These are phyloP conservation scores for Morella rubra DNA, from an alignment of 306 rosid species.

Conservation along the genomic window DNA sequence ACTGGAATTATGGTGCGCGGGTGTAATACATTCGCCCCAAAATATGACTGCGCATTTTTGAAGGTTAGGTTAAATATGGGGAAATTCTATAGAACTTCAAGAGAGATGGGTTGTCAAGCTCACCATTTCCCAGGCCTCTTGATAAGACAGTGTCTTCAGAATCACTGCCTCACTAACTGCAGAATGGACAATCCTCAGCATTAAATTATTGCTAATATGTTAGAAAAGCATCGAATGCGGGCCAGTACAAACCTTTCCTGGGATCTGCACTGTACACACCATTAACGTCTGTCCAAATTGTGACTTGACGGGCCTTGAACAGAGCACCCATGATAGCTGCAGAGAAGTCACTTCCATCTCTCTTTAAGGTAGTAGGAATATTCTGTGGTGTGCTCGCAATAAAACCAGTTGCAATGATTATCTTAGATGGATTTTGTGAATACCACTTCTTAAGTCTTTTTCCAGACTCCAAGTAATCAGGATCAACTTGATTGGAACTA, in stretches of 20 bases:
- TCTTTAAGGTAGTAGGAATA: slow-evolving; percentile 93
- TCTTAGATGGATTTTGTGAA: slow-evolving; percentile 62
- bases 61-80: slow-evolving; percentile 33
- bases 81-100: slow-evolving; percentile 20
- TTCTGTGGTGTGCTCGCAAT: slow-evolving; percentile 91
- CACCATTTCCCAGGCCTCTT: slow-evolving; percentile 99
- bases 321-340: slow-evolving; percentile 97
- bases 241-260: slow-evolving; percentile 71
- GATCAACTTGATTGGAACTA: slow-evolving; percentile 91
- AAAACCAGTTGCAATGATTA: slow-evolving; percentile 90
- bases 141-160: slow-evolving; percentile 85
- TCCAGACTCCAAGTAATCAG: slow-evolving; percentile 72
- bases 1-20: slow-evolving; percentile 98
- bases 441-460: slow-evolving; percentile 76
- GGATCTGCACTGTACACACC: slow-evolving; percentile 99
- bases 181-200: slow-evolving; percentile 35
- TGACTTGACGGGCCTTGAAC: slow-evolving; percentile 72
- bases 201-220: background rate
- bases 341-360: slow-evolving; percentile 99
- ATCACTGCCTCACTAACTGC: slow-evolving; percentile 98
- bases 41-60: slow-evolving; percentile 73
- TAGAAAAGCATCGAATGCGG: slow-evolving; percentile 11
- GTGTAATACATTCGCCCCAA: slow-evolving; percentile 99
- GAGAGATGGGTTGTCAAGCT: slow-evolving; percentile 28
- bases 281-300: slow-evolving; percentile 99